Evolutionary conservation across 257 asterid species (phyloP).

Genomic region (Gardenia jasminoides): DNA sequence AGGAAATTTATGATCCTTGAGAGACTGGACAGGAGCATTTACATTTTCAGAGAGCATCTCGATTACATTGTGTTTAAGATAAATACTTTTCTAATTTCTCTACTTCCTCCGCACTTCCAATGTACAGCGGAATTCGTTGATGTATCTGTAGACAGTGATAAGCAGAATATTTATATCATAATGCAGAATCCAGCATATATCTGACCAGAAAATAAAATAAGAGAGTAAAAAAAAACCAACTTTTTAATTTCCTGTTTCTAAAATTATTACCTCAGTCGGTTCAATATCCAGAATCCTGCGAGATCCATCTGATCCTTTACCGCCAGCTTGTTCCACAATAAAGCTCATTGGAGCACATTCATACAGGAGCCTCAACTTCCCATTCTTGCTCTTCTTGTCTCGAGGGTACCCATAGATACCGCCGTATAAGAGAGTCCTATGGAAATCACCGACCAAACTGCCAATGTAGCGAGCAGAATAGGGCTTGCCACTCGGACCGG

Average conservation of each 20-base stretch:
- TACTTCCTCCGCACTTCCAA: constrained; percentile 88
- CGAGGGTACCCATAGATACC: constrained; percentile 91
- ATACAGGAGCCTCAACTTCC: constrained; percentile 85
- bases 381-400: constrained; percentile 80
- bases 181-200: background rate
- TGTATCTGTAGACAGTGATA: constrained; percentile 52
- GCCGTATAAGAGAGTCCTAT: constrained; percentile 74
- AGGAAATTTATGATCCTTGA: background rate
- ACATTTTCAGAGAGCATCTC: background rate
- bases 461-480: constrained; percentile 89
- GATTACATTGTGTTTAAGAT: constrained; percentile 36
- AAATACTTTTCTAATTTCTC: constrained; percentile 84
- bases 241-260: background rate
- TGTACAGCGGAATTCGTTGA: constrained; percentile 83
- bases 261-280: constrained; percentile 69
- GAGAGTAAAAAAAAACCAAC: background rate
- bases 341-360: constrained; percentile 99
- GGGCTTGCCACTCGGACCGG: constrained; percentile 92
- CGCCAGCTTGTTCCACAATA: constrained; percentile 95
- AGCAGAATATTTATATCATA: background rate
- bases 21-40: background rate
- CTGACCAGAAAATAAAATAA: background rate
- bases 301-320: constrained; percentile 87
- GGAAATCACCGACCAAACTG: constrained; percentile 90
- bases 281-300: constrained; percentile 73